phyloP scores from a whole-genome alignment of 2,329 filamentous ascomycete species.

The Teratosphaeria viscida region DNA sequence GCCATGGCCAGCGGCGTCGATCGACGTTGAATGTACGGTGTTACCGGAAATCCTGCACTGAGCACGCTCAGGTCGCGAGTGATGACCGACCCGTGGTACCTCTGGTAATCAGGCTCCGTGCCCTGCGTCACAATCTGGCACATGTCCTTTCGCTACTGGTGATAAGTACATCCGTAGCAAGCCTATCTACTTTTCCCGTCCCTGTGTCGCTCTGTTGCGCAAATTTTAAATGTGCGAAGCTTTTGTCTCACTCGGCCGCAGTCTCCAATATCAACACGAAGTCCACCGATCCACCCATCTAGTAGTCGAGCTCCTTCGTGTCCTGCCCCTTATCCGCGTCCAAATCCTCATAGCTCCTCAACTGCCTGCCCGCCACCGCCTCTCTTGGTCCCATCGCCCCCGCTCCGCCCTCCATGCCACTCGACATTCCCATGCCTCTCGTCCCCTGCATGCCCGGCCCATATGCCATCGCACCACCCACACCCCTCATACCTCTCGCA shows the following conservation, averaged over 20 bases:
- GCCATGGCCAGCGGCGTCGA: too few species aligned
- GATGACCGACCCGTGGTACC: too few species aligned
- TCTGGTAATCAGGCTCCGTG: too few species aligned
- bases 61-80: too few species aligned
- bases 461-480: background rate
- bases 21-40: too few species aligned
- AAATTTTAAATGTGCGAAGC: background rate
- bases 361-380: slow-evolving; percentile 79
- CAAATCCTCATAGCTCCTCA: slow-evolving; percentile 96
- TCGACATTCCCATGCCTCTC: slow-evolving; percentile 10
- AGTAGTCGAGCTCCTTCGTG: slow-evolving; percentile 85
- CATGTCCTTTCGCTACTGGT: too few species aligned
- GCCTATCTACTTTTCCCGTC: too few species aligned
- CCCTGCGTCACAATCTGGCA: too few species aligned
- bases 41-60: too few species aligned
- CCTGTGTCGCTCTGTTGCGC: too few species aligned
- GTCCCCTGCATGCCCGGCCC: slow-evolving; percentile 4
- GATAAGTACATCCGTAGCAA: too few species aligned
- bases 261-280: background rate
- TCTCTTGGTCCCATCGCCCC: slow-evolving; percentile 72
- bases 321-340: slow-evolving; percentile 57
- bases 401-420: slow-evolving; percentile 51
- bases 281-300: background rate
- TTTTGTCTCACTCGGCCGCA: background rate
- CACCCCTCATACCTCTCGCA: slow-evolving; percentile 5